Percentiles rank a stretch among this genome's conserved stretches.
These are phyloP conservation scores for Saccharomycopsis sp. DNA, from an alignment of 805 yeast species.

Conservation along the genomic window DNA sequence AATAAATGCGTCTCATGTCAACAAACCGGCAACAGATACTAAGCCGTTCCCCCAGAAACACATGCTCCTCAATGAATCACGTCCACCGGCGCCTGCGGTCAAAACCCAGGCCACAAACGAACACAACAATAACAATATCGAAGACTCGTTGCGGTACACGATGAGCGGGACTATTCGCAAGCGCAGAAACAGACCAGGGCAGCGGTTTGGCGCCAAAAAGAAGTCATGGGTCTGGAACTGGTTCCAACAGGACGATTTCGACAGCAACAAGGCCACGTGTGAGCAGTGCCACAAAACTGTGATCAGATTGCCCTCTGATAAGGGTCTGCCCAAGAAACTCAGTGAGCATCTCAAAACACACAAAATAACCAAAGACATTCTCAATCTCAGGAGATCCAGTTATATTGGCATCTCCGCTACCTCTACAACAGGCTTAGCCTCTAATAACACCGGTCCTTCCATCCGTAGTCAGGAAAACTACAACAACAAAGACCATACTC, in stretches of 20 bases:
- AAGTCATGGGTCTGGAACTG: slow-evolving; percentile 60
- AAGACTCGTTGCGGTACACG: background rate
- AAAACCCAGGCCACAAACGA: background rate
- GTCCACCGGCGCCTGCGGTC: background rate
- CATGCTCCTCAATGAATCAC: background rate
- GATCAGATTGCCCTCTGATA: slow-evolving; percentile 42
- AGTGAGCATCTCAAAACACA: slow-evolving; percentile 52
- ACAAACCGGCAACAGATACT: background rate
- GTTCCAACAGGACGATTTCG: slow-evolving; percentile 45
- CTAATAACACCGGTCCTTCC: slow-evolving; percentile 29
- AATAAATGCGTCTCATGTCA: no score
- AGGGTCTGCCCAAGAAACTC: slow-evolving; percentile 53
- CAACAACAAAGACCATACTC: slow-evolving; percentile 28
- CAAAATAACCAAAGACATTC: slow-evolving; percentile 36
- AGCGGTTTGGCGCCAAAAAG: slow-evolving; percentile 53
- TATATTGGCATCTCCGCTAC: background rate
- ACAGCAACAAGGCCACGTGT: slow-evolving; percentile 47
- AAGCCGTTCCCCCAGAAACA: slow-evolving; percentile 1
- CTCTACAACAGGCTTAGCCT: background rate
- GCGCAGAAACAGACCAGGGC: slow-evolving; percentile 43
- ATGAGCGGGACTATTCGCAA: background rate
- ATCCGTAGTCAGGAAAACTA: slow-evolving; percentile 32
- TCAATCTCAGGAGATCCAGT: slow-evolving; percentile 33
- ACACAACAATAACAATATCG: background rate
- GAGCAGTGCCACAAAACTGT: slow-evolving; percentile 47